A percentile compares a stretch with the other conserved stretches of the same genome.
Conservation (phyloP, 2,329 filamentous ascomycete species). For the Sarocladium brachiariae region DNA sequence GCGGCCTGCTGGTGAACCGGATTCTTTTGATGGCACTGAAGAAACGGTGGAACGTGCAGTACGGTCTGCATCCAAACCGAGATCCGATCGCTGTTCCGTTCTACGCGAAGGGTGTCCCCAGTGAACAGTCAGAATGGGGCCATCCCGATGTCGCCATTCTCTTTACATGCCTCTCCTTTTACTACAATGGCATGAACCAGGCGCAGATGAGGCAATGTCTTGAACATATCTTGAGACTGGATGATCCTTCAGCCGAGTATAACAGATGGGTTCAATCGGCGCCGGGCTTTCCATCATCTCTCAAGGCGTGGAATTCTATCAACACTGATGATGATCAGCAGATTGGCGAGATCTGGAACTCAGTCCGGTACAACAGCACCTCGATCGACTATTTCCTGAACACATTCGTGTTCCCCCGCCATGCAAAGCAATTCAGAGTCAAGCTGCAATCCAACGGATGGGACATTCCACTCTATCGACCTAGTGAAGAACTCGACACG, state of each 20-base stretch:
- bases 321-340: constrained; percentile 52
- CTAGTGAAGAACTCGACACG: not conserved
- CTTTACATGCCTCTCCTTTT: constrained; percentile 60
- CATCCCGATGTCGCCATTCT: constrained; percentile 61
- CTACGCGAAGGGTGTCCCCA: constrained; percentile 57
- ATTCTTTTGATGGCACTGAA: constrained; percentile 53
- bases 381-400: constrained; percentile 56
- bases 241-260: constrained; percentile 52
- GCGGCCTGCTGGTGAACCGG: constrained; percentile 54
- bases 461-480: constrained; percentile 41
- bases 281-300: constrained; percentile 32
- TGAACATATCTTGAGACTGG: constrained; percentile 42
- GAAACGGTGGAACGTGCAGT: constrained; percentile 63
- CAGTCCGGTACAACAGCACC: constrained; percentile 39
- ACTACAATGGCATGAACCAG: constrained; percentile 50
- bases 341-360: constrained; percentile 40
- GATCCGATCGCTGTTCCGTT: constrained; percentile 61
- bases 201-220: constrained; percentile 43
- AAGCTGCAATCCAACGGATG: constrained; percentile 62
- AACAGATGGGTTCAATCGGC: constrained; percentile 38
- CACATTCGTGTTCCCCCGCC: constrained; percentile 56
- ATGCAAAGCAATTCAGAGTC: constrained; percentile 56
- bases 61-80: constrained; percentile 47
- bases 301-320: constrained; percentile 48
- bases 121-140: constrained; percentile 56